Evolutionary conservation across 208 protist genomes (phyloP).

Genomic region (Vickermania ingenoplastis): DNA sequence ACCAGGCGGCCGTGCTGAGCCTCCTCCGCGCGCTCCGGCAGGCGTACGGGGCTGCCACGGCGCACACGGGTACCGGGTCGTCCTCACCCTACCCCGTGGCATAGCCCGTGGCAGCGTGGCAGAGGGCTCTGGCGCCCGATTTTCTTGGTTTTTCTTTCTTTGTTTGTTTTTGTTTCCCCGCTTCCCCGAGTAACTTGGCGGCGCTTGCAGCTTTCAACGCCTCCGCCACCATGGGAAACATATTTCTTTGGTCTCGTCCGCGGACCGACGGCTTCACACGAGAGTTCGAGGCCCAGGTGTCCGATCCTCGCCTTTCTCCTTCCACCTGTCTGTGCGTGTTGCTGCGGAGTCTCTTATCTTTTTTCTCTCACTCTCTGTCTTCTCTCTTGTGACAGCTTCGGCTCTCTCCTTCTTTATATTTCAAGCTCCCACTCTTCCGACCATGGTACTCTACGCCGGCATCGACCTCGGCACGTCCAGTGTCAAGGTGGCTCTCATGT

Average conservation of each 20-base stretch:
- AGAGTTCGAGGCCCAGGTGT: not conserved
- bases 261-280: not conserved
- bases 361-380: too few species aligned
- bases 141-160: too few species aligned
- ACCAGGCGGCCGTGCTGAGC: slow-evolving; percentile 25
- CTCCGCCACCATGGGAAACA: too few species aligned
- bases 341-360: too few species aligned
- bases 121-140: too few species aligned
- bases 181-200: too few species aligned
- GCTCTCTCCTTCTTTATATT: slow-evolving; percentile 1
- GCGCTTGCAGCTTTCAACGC: too few species aligned
- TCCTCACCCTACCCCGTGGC: not conserved
- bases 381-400: not conserved
- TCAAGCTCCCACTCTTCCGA: not conserved
- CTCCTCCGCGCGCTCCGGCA: slow-evolving; percentile 24
- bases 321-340: too few species aligned
- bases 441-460: slow-evolving; percentile 42
- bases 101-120: too few species aligned
- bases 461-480: slow-evolving; percentile 66
- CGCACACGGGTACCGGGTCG: not conserved
- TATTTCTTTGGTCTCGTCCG: too few species aligned
- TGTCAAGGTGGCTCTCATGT: slow-evolving; percentile 65
- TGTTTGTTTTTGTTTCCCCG: too few species aligned
- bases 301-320: not conserved
- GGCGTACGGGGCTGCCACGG: slow-evolving; percentile 8